These are phyloP conservation scores for Leccinum ochraceum DNA, from an alignment of 768 basidiomycete species.

Conservation along the genomic window DNA sequence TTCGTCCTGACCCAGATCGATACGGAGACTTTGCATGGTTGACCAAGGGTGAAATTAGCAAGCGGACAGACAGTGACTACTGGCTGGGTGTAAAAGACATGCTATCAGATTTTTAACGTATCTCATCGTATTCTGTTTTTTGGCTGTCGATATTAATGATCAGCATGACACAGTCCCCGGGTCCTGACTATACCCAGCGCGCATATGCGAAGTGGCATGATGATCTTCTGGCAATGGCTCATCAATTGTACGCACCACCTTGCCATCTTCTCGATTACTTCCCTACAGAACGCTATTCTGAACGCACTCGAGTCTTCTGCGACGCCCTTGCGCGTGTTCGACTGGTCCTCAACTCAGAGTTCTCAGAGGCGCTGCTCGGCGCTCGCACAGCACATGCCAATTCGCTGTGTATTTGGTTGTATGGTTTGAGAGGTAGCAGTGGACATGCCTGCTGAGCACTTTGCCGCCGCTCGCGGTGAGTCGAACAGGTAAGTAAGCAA, in stretches of 20 bases:
- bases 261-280: too few species aligned
- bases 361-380: not conserved
- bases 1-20: slow-evolving; percentile 51
- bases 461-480: not conserved
- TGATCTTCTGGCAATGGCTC: too few species aligned
- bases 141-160: not conserved
- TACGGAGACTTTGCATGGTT: slow-evolving; percentile 89
- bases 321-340: too few species aligned
- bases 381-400: not conserved
- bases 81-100: slow-evolving; percentile 81
- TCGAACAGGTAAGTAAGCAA: not conserved
- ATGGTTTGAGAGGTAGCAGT: too few species aligned
- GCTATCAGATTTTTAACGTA: slow-evolving; percentile 58
- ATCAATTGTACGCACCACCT: too few species aligned
- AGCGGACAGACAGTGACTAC: slow-evolving; percentile 64
- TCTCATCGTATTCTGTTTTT: slow-evolving; percentile 4
- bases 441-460: not conserved
- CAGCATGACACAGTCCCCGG: not conserved
- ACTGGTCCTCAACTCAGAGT: not conserved
- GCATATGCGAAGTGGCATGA: too few species aligned
- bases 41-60: slow-evolving; percentile 86
- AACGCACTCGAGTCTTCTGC: too few species aligned
- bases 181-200: not conserved
- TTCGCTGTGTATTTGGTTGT: not conserved
- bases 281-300: too few species aligned